Percentiles rank a stretch among this genome's conserved stretches.
Evolutionary conservation across 768 basidiomycete species (phyloP).

Genomic region (Coprinellus aureogranulatus): DNA sequence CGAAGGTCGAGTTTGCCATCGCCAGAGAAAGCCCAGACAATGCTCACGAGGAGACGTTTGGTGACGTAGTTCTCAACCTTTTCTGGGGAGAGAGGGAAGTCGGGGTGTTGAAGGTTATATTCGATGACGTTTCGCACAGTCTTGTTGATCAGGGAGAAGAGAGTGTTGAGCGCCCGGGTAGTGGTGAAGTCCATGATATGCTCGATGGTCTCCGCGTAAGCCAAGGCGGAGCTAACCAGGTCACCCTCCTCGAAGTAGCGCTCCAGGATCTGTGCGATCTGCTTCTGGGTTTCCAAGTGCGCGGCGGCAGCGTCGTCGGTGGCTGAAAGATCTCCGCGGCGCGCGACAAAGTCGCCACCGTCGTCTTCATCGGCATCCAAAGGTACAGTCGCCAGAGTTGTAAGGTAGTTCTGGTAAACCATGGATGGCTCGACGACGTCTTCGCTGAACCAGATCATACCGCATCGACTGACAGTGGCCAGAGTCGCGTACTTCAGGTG

Average conservation of each 20-base stretch:
- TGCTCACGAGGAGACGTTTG: slow-evolving; percentile 84
- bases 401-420: slow-evolving; percentile 88
- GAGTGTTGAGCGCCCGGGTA: slow-evolving; percentile 88
- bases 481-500: slow-evolving; percentile 95
- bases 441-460: slow-evolving; percentile 99
- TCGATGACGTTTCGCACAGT: slow-evolving; percentile 90
- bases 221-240: slow-evolving; percentile 74
- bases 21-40: slow-evolving; percentile 98
- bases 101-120: slow-evolving; percentile 91
- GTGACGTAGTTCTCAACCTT: slow-evolving; percentile 88
- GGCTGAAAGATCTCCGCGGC: slow-evolving; percentile 47
- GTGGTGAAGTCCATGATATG: slow-evolving; percentile 99
- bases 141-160: slow-evolving; percentile 97
- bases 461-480: slow-evolving; percentile 98
- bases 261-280: slow-evolving; percentile 71
- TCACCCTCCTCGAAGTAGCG: slow-evolving; percentile 82
- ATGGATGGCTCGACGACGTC: slow-evolving; percentile 89
- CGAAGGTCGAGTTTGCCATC: slow-evolving; percentile 91
- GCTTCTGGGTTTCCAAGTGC: slow-evolving; percentile 72
- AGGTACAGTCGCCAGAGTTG: slow-evolving; percentile 67
- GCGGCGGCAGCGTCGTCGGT: slow-evolving; percentile 54
- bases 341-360: slow-evolving; percentile 54
- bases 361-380: slow-evolving; percentile 92
- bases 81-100: slow-evolving; percentile 86
- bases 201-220: slow-evolving; percentile 79